Evolutionary conservation across 2,329 filamentous ascomycete genomes (phyloP).

Genomic region (Neofusicoccum kwambonambiense): DNA sequence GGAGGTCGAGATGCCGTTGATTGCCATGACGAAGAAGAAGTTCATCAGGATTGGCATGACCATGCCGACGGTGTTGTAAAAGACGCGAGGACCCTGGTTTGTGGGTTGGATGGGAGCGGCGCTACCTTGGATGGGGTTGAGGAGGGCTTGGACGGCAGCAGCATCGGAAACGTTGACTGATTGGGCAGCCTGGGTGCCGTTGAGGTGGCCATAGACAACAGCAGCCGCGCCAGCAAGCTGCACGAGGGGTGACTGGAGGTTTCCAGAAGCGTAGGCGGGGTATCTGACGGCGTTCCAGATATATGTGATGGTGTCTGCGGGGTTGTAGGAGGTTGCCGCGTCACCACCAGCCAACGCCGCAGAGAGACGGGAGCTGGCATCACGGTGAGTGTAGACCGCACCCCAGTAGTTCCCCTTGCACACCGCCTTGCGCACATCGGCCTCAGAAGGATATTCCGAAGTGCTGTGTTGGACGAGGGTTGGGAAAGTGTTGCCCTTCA

Average conservation of each 20-base stretch:
- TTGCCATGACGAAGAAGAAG: conserved; percentile 48
- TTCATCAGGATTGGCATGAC: conserved; percentile 49
- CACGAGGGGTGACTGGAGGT: conserved; percentile 33
- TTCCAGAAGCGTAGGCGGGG: conserved; percentile 36
- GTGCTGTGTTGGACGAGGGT: conserved; percentile 30
- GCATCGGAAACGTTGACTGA: conserved; percentile 29
- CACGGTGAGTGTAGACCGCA: conserved; percentile 28
- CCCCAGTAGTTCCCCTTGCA: conserved; percentile 37
- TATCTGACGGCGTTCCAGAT: conserved; percentile 50
- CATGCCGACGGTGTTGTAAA: conserved; percentile 48
- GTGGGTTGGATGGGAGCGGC: conserved; percentile 43
- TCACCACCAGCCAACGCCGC: conserved; percentile 36
- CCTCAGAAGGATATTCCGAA: conserved; percentile 28
- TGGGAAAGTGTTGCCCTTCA: conserved; percentile 31
- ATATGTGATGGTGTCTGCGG: conserved; percentile 36
- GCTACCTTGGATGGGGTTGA: conserved; percentile 39
- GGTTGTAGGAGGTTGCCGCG: conserved; percentile 35
- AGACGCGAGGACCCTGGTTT: conserved; percentile 40
- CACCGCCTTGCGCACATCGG: conserved; percentile 33
- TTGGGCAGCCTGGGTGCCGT: conserved; percentile 31
- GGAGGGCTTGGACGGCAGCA: conserved; percentile 35
- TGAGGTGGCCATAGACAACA: conserved; percentile 34
- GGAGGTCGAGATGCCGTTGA: conserved; percentile 44
- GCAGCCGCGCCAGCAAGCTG: conserved; percentile 31
- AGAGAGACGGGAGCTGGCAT: conserved; percentile 39